A percentile compares a stretch with the other conserved stretches of the same genome.
Evolutionary conservation across 441 rosid species (phyloP).

Genomic region (Populus trichocarpa): DNA sequence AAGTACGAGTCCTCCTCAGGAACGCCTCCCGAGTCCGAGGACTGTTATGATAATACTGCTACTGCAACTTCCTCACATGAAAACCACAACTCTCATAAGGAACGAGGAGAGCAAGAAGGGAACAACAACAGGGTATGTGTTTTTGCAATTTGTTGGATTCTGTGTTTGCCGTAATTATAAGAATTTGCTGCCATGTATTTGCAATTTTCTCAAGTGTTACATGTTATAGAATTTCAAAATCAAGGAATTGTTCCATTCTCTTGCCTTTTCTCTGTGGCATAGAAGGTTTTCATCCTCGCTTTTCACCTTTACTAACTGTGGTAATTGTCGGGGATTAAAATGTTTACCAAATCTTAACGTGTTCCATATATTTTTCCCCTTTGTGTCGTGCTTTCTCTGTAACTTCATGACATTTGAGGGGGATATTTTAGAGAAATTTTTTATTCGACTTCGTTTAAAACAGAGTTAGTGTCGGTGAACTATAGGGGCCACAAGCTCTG

Average conservation of each 20-base stretch:
- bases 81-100: background rate
- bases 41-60: background rate
- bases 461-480: background rate
- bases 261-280: background rate
- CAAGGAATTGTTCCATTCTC: background rate
- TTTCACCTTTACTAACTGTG: background rate
- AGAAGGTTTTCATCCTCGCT: background rate
- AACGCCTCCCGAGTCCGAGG: background rate
- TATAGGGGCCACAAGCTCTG: background rate
- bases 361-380: too few species aligned
- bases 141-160: background rate
- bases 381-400: too few species aligned
- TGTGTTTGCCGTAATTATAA: background rate
- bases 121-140: conserved; percentile 32
- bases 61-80: conserved; percentile 13
- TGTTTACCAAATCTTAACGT: too few species aligned
- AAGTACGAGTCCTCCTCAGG: conserved; percentile 1
- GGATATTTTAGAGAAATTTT: too few species aligned
- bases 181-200: too few species aligned
- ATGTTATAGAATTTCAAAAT: background rate
- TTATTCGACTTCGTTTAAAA: background rate
- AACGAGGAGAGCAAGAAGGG: background rate
- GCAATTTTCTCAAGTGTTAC: too few species aligned
- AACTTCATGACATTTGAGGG: too few species aligned
- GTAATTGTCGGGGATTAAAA: too few species aligned